Conservation (phyloP, 2,329 filamentous ascomycete species). For the Alternaria hordeiaustralica region DNA sequence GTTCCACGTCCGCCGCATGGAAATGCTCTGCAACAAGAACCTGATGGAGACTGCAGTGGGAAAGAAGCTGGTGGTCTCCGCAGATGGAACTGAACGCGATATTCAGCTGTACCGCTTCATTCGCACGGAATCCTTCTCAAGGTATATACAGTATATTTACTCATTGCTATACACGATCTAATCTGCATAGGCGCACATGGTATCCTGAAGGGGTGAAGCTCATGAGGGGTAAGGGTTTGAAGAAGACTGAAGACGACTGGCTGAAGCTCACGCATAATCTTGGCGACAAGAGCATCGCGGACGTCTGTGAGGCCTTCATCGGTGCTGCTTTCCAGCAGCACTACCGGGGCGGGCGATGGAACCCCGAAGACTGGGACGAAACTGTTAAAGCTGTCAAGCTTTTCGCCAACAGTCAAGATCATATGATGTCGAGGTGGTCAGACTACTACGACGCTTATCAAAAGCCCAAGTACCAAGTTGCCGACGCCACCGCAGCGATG, state of each 20-base stretch:
- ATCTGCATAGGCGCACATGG: constrained; percentile 71
- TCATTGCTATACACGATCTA: constrained; percentile 13
- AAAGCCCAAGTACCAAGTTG: constrained; percentile 73
- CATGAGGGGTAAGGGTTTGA: constrained; percentile 71
- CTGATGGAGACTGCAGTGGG: constrained; percentile 73
- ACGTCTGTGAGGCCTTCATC: constrained; percentile 93
- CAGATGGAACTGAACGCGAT: constrained; percentile 42
- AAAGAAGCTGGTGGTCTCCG: constrained; percentile 47
- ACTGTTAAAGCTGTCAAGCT: constrained; percentile 70
- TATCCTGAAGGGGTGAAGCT: constrained; percentile 82
- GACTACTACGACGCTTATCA: constrained; percentile 77
- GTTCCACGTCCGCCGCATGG: constrained; percentile 90
- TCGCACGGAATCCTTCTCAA: constrained; percentile 80
- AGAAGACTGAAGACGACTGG: constrained; percentile 55
- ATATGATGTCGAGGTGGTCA: constrained; percentile 70
- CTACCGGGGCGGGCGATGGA: constrained; percentile 52
- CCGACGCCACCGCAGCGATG: constrained; percentile 69
- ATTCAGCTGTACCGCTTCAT: constrained; percentile 76
- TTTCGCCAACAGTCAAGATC: constrained; percentile 73
- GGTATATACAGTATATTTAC: constrained; percentile 51
- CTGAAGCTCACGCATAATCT: constrained; percentile 66
- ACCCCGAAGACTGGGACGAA: constrained; percentile 61
- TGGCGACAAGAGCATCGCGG: constrained; percentile 88
- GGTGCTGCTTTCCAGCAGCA: constrained; percentile 75
- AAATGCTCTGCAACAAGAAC: constrained; percentile 89